Percentiles rank a stretch among this genome's conserved stretches.
phyloP scores from a whole-genome alignment of 192 early-diverging fungal genomes.

The Entomortierella lignicola region DNA sequence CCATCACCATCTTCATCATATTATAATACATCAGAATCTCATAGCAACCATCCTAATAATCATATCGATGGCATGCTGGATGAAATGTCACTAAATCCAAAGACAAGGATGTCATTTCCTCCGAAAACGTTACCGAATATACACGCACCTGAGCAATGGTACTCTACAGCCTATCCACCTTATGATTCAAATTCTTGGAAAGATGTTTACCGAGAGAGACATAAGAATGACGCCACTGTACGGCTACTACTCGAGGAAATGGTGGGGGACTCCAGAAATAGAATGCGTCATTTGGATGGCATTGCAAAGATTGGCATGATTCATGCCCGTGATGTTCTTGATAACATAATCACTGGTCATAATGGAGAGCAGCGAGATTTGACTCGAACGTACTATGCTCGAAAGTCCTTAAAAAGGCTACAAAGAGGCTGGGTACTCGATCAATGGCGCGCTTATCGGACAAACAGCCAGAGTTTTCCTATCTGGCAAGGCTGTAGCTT shows the following conservation, averaged over 20 bases:
- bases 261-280: conserved; percentile 37
- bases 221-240: conserved; percentile 36
- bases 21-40: conserved; percentile 4
- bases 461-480: conserved; percentile 22
- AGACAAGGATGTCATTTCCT: neutral
- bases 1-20: conserved; percentile 20
- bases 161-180: conserved; percentile 22
- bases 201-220: conserved; percentile 36
- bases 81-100: conserved; percentile 3
- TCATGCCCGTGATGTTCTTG: conserved; percentile 40
- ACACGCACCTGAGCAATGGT: conserved; percentile 26
- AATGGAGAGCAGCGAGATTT: conserved; percentile 31
- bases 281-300: conserved; percentile 47
- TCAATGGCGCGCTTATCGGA: conserved; percentile 41
- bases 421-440: conserved; percentile 50
- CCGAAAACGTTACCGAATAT: conserved; percentile 20
- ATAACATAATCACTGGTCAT: conserved; percentile 34
- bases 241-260: conserved; percentile 34
- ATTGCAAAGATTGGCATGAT: conserved; percentile 43
- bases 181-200: conserved; percentile 28
- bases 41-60: neutral
- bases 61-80: conserved; percentile 3
- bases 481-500: conserved; percentile 52
- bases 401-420: conserved; percentile 32
- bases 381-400: conserved; percentile 37